phyloP scores from a whole-genome alignment of 257 asterid genomes.

The Mitragyna speciosa region DNA sequence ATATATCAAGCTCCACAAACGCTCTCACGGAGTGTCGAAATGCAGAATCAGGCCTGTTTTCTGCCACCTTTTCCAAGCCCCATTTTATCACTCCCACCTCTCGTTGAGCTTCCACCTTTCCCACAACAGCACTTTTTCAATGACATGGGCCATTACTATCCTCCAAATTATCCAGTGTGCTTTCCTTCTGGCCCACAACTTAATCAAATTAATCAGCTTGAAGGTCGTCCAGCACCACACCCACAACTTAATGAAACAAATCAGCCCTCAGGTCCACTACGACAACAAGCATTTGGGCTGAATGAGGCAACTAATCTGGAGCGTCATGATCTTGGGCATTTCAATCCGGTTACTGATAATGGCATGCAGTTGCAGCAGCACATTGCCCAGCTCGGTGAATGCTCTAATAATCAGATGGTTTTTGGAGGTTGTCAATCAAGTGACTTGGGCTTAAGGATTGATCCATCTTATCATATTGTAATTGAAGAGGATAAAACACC shows the following conservation, averaged over 20 bases:
- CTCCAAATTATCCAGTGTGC: background rate
- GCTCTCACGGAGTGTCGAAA: background rate
- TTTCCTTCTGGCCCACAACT: background rate
- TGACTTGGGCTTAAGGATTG: background rate
- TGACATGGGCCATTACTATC: background rate
- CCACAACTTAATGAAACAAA: background rate
- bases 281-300: background rate
- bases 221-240: too few relatives aligned
- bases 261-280: too few relatives aligned
- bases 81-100: background rate
- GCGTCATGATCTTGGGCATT: background rate
- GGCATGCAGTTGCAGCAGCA: background rate
- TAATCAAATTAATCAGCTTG: too few relatives aligned
- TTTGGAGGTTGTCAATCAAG: background rate
- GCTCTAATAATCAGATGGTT: too few relatives aligned
- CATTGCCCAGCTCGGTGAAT: background rate
- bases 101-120: background rate
- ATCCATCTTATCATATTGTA: too few relatives aligned
- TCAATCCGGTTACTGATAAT: background rate
- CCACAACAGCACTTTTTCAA: background rate
- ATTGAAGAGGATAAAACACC: too few relatives aligned
- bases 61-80: background rate
- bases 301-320: background rate
- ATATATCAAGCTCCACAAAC: background rate
- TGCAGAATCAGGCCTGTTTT: background rate